Percentiles rank a stretch among this genome's conserved stretches.
These are phyloP conservation scores for Rosa chinensis DNA, from an alignment of 306 rosid species.

Conservation along the genomic window DNA sequence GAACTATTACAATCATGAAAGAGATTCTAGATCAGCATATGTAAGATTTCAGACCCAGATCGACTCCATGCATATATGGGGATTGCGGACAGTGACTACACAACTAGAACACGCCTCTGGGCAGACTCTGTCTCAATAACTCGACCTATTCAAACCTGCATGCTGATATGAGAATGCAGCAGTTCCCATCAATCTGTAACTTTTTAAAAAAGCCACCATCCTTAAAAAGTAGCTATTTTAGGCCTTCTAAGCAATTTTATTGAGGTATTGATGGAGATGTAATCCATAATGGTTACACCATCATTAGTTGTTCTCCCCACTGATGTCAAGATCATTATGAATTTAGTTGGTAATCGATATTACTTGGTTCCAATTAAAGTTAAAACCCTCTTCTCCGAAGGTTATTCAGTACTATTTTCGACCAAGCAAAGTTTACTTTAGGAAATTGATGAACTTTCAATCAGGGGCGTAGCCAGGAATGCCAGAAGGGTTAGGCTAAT, in stretches of 20 bases:
- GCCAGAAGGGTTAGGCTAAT: too few species aligned
- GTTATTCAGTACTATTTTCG: background rate
- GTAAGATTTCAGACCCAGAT: slow-evolving; percentile 33
- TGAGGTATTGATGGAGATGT: background rate
- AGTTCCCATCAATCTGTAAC: slow-evolving; percentile 3
- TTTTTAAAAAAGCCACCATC: background rate
- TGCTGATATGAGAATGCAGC: slow-evolving; percentile 8
- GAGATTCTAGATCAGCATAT: slow-evolving; percentile 38
- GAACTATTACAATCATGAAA: slow-evolving; percentile 44
- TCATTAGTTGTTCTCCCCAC: background rate
- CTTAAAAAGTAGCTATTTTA: background rate
- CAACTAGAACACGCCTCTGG: slow-evolving; percentile 16
- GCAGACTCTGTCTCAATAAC: background rate
- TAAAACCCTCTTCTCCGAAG: background rate
- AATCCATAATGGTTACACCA: background rate
- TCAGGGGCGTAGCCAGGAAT: too few species aligned
- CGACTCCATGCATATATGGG: slow-evolving; percentile 26
- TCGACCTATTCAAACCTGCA: background rate
- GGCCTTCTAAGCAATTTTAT: background rate
- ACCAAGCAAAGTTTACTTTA: background rate
- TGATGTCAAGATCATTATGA: background rate
- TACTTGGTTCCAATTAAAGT: background rate
- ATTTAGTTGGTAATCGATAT: background rate
- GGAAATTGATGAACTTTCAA: background rate
- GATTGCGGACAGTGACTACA: slow-evolving; percentile 49